A percentile compares a stretch with the other conserved stretches of the same genome.
These are phyloP conservation scores for Curvularia lunata DNA, from an alignment of 2,329 filamentous ascomycete species.

Conservation along the genomic window DNA sequence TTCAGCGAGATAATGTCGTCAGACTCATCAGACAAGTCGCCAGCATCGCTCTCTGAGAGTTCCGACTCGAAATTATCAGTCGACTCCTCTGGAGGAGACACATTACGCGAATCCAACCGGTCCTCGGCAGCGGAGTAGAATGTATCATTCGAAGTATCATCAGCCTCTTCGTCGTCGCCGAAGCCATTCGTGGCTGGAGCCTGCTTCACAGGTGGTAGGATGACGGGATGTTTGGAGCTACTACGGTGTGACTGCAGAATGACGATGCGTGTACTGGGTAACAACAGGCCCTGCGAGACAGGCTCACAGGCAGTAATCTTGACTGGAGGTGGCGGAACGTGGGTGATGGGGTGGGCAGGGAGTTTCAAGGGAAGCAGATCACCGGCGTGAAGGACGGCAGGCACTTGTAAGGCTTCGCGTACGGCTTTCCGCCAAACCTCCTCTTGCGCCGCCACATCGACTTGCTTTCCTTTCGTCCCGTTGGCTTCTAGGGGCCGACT, in stretches of 20 bases:
- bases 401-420: slow-evolving; percentile 73
- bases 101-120: slow-evolving; percentile 46
- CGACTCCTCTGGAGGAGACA: slow-evolving; percentile 50
- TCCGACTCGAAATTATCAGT: slow-evolving; percentile 61
- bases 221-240: slow-evolving; percentile 59
- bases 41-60: slow-evolving; percentile 68
- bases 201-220: slow-evolving; percentile 52
- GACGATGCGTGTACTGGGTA: slow-evolving; percentile 81
- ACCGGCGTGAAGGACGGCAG: slow-evolving; percentile 81
- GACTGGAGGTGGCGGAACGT: slow-evolving; percentile 81
- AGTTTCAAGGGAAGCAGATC: slow-evolving; percentile 81
- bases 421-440: slow-evolving; percentile 56
- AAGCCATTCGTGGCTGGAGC: slow-evolving; percentile 64
- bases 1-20: slow-evolving; percentile 93
- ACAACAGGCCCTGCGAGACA: slow-evolving; percentile 83
- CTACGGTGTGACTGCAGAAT: slow-evolving; percentile 67
- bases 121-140: slow-evolving; percentile 94
- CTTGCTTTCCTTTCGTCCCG: slow-evolving; percentile 37
- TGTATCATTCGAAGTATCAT: slow-evolving; percentile 86
- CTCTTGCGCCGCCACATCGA: slow-evolving; percentile 40
- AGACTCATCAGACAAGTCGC: slow-evolving; percentile 86
- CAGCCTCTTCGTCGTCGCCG: slow-evolving; percentile 73
- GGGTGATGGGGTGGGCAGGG: slow-evolving; percentile 82
- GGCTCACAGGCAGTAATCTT: slow-evolving; percentile 94
- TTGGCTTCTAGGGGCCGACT: slow-evolving; percentile 47